phyloP scores from a whole-genome alignment of 306 rosid species.

The Boehmeria nivea region DNA sequence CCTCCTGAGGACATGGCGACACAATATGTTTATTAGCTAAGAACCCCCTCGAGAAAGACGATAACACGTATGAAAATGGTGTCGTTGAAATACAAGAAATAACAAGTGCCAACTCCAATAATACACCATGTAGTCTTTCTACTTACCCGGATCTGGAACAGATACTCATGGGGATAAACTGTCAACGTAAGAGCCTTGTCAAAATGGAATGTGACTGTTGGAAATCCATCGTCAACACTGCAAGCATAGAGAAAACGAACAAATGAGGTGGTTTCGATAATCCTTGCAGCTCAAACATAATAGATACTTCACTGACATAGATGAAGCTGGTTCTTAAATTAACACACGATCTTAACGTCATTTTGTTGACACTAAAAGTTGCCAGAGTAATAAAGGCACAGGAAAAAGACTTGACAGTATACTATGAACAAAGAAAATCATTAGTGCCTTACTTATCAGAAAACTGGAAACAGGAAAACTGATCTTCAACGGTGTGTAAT shows the following conservation, averaged over 20 bases:
- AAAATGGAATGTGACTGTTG: conserved; percentile 51
- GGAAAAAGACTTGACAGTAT: too few relatives aligned
- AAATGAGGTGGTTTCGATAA: not conserved
- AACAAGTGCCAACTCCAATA: not conserved
- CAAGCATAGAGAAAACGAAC: conserved; percentile 13
- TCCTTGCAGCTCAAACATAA: too few relatives aligned
- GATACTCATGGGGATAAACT: conserved; percentile 65
- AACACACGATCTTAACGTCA: too few relatives aligned
- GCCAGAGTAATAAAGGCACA: too few relatives aligned
- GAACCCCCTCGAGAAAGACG: not conserved
- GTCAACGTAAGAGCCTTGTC: conserved; percentile 43
- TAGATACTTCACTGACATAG: not conserved
- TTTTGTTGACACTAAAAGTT: too few relatives aligned
- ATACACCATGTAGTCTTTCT: not conserved
- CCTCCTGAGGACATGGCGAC: conserved; percentile 31
- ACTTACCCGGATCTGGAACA: conserved; percentile 47
- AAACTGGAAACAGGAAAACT: conserved; percentile 57
- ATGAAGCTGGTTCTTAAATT: too few relatives aligned
- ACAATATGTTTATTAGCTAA: conserved; percentile 5
- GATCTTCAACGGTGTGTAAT: conserved; percentile 35
- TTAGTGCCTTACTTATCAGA: conserved; percentile 38
- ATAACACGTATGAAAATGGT: not conserved
- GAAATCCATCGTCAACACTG: conserved; percentile 75
- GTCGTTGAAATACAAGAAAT: not conserved
- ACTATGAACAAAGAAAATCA: not conserved